These are phyloP conservation scores for Flaveria brownii DNA, from an alignment of 129 eudicot genomes.

Conservation along the genomic window DNA sequence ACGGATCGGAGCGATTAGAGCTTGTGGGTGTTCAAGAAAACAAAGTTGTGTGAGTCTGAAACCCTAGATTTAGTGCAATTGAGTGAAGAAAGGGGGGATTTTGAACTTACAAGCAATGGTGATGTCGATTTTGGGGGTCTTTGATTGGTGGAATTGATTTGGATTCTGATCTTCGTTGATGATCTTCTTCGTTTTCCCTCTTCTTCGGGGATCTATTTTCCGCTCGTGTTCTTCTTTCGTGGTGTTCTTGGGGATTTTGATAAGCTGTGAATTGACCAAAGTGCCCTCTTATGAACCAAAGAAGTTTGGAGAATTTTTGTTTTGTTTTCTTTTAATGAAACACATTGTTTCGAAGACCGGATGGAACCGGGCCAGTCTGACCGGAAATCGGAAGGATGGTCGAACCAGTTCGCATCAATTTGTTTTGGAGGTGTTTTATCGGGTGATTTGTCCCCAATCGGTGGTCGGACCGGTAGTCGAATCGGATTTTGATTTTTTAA, in stretches of 20 bases:
- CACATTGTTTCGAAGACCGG: no score
- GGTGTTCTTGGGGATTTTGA: slow-evolving; percentile 28
- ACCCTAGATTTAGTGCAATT: slow-evolving; percentile 39
- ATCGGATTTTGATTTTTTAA: no score
- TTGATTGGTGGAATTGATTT: neutral
- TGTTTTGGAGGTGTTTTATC: no score
- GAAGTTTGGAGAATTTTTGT: neutral
- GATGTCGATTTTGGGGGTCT: neutral
- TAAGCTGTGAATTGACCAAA: slow-evolving; percentile 24
- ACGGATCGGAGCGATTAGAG: neutral
- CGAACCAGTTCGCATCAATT: no score
- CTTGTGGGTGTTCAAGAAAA: no score
- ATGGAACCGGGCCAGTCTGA: no score
- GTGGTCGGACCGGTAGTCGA: no score
- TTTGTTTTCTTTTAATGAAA: no score
- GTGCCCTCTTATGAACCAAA: slow-evolving; percentile 13
- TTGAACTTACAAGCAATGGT: slow-evolving; percentile 19
- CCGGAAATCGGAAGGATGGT: no score
- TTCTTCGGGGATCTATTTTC: slow-evolving; percentile 14
- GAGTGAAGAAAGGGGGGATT: slow-evolving; percentile 3
- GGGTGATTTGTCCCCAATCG: no score
- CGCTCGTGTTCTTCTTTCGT: slow-evolving; percentile 10
- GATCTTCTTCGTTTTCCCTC: slow-evolving; percentile 18
- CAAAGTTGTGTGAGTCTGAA: slow-evolving; percentile 5
- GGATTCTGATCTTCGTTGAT: neutral